Conservation (phyloP, 1,284 basidiomycete genomes). For the Dichomitus squalens region DNA sequence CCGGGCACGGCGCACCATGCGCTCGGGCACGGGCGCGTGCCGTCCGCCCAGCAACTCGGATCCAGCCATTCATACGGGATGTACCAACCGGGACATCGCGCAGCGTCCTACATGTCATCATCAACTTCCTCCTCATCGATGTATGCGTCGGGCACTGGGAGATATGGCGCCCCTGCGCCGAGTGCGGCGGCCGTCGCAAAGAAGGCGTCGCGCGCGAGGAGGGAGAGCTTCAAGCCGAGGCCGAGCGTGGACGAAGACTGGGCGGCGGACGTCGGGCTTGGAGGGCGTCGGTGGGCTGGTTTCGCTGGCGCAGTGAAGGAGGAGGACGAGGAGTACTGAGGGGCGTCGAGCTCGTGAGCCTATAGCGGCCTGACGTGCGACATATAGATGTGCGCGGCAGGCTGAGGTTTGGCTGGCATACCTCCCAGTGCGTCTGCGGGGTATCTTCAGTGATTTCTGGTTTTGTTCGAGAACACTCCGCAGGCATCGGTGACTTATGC, state of each 20-base stretch:
- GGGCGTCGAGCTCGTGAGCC: neutral
- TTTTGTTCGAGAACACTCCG: neutral
- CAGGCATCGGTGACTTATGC: constrained; percentile 15
- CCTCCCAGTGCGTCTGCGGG: neutral
- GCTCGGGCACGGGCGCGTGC: constrained; percentile 49
- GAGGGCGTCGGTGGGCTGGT: constrained; percentile 31
- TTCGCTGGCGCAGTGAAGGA: constrained; percentile 35
- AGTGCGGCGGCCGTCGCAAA: constrained; percentile 32
- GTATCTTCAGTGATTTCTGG: neutral
- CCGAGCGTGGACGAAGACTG: constrained; percentile 58
- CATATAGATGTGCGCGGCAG: neutral
- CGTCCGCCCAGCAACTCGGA: constrained; percentile 28
- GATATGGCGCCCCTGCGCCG: constrained; percentile 20
- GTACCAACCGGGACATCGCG: constrained; percentile 23
- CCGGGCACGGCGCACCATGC: constrained; percentile 51
- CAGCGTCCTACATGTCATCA: constrained; percentile 20
- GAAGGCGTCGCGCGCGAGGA: constrained; percentile 51
- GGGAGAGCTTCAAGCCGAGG: constrained; percentile 80
- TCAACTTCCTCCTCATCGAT: constrained; percentile 4
- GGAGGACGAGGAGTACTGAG: constrained; percentile 39
- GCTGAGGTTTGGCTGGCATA: neutral
- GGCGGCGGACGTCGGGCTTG: constrained; percentile 16
- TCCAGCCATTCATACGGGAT: constrained; percentile 24
- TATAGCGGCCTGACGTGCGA: neutral
- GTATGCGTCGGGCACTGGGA: constrained; percentile 6